These are phyloP conservation scores for Drechslerella stenobrocha DNA, from an alignment of 2,329 filamentous ascomycete genomes.

Conservation along the genomic window DNA sequence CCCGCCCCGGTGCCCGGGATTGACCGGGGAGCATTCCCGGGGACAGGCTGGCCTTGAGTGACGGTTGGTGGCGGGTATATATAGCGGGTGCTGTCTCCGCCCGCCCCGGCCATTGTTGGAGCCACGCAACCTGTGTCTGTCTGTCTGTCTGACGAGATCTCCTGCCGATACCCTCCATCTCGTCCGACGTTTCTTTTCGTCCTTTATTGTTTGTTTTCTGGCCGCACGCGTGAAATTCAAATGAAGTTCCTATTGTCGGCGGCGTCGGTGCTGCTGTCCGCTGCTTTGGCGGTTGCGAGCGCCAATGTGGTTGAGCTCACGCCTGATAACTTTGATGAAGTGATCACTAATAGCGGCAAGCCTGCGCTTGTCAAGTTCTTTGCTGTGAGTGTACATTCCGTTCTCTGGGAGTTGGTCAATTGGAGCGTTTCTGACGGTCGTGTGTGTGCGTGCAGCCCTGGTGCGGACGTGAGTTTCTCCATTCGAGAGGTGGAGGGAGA, in stretches of 20 bases:
- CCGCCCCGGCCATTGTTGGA: no score
- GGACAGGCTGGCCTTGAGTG: conserved; percentile 7
- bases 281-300: conserved; percentile 67
- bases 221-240: background rate
- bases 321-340: conserved; percentile 85
- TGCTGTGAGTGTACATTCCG: conserved; percentile 59
- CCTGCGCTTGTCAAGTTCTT: conserved; percentile 98
- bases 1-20: conserved; percentile 1
- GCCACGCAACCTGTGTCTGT: no score
- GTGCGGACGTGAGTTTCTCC: conserved; percentile 52
- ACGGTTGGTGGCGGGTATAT: no score
- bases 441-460: conserved; percentile 50
- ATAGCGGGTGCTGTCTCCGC: no score
- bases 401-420: background rate
- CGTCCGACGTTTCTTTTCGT: conserved; percentile 4
- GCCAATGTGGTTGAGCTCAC: conserved; percentile 81
- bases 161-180: background rate
- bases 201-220: conserved; percentile 8
- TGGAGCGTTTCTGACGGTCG: conserved; percentile 8
- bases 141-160: no score
- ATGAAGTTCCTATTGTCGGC: conserved; percentile 39
- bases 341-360: conserved; percentile 88
- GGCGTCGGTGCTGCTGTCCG: conserved; percentile 48
- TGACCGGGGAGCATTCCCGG: background rate
- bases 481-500: background rate